These are phyloP conservation scores for Carpinus viminea DNA, from an alignment of 306 rosid species.

Conservation along the genomic window DNA sequence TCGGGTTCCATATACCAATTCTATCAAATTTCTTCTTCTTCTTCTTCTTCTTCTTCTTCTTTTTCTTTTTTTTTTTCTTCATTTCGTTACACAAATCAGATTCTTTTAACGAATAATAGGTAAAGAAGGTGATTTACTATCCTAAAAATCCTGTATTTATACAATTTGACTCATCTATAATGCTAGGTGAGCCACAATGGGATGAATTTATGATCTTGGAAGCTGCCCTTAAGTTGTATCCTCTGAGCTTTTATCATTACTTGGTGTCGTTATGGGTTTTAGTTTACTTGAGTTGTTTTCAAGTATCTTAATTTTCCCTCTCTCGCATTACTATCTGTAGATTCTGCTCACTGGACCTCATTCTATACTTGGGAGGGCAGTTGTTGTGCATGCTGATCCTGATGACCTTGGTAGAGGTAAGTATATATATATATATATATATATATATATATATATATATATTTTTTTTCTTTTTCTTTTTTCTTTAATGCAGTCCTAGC, in stretches of 20 bases:
- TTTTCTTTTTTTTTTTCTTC: not conserved
- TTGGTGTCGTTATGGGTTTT: conserved; percentile 9
- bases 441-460: too few relatives aligned
- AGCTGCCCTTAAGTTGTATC: not conserved
- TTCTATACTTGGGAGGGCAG: conserved; percentile 68
- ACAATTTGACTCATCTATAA: not conserved
- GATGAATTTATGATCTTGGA: not conserved
- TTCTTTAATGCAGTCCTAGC: not conserved
- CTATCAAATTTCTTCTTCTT: conserved; percentile 4
- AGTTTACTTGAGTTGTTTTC: conserved; percentile 1
- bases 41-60: not conserved
- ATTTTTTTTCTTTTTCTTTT: too few relatives aligned
- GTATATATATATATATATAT: conserved; percentile 25
- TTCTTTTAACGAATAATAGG: not conserved
- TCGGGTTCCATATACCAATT: not conserved
- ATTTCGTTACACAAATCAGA: not conserved
- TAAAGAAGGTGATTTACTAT: not conserved
- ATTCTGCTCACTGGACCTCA: conserved; percentile 58
- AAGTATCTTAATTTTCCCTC: not conserved
- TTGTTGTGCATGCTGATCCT: conserved; percentile 74
- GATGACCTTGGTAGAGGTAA: conserved; percentile 77
- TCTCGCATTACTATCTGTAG: conserved; percentile 33
- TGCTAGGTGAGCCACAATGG: not conserved
- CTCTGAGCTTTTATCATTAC: not conserved
- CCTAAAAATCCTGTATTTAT: not conserved